Evolutionary conservation across 2,329 filamentous ascomycete species (phyloP), one percentile per base, ranked within the genome.

Genomic region (Penicillium digitatum): DNA sequence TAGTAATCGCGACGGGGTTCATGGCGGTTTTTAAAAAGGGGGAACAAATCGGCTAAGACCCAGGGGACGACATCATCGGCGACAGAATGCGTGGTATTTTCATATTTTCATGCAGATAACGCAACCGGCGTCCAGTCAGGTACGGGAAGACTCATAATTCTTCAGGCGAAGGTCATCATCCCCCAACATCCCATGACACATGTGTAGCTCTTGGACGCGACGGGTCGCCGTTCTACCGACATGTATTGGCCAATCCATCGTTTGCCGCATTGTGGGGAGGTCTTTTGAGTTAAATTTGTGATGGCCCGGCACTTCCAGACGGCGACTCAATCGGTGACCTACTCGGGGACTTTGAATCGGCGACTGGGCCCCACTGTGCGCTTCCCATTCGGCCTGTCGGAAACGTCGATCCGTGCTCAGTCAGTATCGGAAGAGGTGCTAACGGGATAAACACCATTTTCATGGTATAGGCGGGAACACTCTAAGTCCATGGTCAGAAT

Each of bases 331-430:
- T 49, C 20, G 37, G 48, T 9, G 27, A 42, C 27, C 27, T 40
- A 27, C 11, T 42, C 18, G n/a, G 26, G 16, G 16, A 11, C 5
- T 3, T 32, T 49, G n/a, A 53, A 35, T 53, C 51, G 51, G 44
- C 51, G 51, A 53, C 16, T 49, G 11, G 11, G 60, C 65, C 66
- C 66, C 65, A 68, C 66, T 53, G 47, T 49, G 53, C 61, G 60
- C 61, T 65, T 67, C 60, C 55, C 63, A 52, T 69, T 69, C 68
- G 67, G 62, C 45, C 42, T 54, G 53, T 62, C 60, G 62, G 60
- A 53, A 58, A 54, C 31, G 55, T 61, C 60, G 62, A 54, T 45
- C 31, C 55, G 29, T 43, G 48, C 37, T 38, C 37, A 26, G 11
- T 22, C 16, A 22, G 37, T 42, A 39, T 52, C 18, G 27, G 40